A percentile compares a stretch with the other conserved stretches of the same genome.
Conservation (phyloP, 805 yeast species). For the Candida maltosa region DNA sequence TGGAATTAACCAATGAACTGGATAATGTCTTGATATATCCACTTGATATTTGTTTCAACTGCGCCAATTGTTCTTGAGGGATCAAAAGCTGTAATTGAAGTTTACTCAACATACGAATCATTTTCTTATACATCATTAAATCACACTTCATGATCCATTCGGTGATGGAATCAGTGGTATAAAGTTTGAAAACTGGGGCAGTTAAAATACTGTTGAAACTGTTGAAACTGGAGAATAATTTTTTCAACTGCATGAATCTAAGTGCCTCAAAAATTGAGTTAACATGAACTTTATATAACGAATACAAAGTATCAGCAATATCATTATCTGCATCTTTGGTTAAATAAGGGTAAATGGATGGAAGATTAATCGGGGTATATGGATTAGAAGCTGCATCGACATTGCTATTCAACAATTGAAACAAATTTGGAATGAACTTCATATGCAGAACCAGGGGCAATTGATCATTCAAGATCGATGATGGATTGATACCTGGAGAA, state of each 20-base stretch:
- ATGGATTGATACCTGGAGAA: slow-evolving; percentile 8
- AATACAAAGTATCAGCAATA: slow-evolving; percentile 58
- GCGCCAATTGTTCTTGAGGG: slow-evolving; percentile 52
- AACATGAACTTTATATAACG: slow-evolving; percentile 63
- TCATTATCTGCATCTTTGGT: slow-evolving; percentile 49
- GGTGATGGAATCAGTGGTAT: slow-evolving; percentile 43
- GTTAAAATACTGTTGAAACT: slow-evolving; percentile 57
- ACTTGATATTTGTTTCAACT: slow-evolving; percentile 51
- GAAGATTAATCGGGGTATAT: slow-evolving; percentile 22
- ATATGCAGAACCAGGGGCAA: slow-evolving; percentile 16
- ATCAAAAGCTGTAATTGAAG: slow-evolving; percentile 51
- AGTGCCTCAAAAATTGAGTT: slow-evolving; percentile 61
- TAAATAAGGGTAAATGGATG: slow-evolving; percentile 41
- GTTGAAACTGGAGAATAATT: slow-evolving; percentile 50
- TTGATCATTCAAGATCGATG: slow-evolving; percentile 8
- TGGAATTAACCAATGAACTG: slow-evolving; percentile 25
- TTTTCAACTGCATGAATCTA: slow-evolving; percentile 63
- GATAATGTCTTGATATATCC: slow-evolving; percentile 47
- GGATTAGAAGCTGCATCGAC: slow-evolving; percentile 9
- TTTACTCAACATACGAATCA: slow-evolving; percentile 59
- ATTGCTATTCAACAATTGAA: slow-evolving; percentile 15
- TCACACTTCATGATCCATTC: slow-evolving; percentile 75
- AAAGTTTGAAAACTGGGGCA: slow-evolving; percentile 58
- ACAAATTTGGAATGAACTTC: slow-evolving; percentile 29
- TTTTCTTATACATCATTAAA: slow-evolving; percentile 50